Base-by-base conservation (phyloP, 805 yeast genomes). In the Spathaspora hagerdaliae region DNA sequence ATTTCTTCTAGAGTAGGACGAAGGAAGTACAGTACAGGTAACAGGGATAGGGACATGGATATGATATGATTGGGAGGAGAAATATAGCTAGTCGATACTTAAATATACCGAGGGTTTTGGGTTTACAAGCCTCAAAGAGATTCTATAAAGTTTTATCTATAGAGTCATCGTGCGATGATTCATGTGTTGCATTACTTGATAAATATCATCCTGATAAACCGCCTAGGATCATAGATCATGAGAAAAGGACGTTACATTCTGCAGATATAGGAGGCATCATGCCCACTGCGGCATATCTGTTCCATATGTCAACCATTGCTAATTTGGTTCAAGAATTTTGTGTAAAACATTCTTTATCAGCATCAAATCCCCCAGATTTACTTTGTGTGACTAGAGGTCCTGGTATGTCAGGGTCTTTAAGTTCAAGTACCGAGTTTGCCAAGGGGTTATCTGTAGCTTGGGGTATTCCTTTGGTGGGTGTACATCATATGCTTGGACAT, bases 401-500 rank as follows among this genome's bases (percentile, higher is more conserved):
- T 0, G 99, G 99, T 0, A 89, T 94, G 97, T 78, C 82, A 7
- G 97, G 97, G 0, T 85, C 96, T 0, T 69, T 94, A 11, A 77
- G 88, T 8, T 84, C 88, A 0, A 95, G 97, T 1, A 70, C 86
- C 24, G 94, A 87, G 56, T 65, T 88, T 36, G 96, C 96, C 0
- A 85, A 88, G 55, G 99, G 98, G 0, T 67, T 94, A 10, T 69
- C 90, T 1, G 66, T 85, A 0, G 97, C 91, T 0, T 85, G 89
- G 85, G 62, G 76, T 11, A 76, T 71, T 6, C 97, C 97, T 0
- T 57, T 88, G 14, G 70, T 94, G 1, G 98, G 97, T 0, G 96
- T 92, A 0, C 96, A 94, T 61, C 99, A 94, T 58, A 92, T 94
- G 99, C 71, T 92, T 41, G 99, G 96, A 0, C 99, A 94, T 66